Evolutionary conservation across 352 stramenopile species (phyloP).

Genomic region (Thraustotheca clavata): DNA sequence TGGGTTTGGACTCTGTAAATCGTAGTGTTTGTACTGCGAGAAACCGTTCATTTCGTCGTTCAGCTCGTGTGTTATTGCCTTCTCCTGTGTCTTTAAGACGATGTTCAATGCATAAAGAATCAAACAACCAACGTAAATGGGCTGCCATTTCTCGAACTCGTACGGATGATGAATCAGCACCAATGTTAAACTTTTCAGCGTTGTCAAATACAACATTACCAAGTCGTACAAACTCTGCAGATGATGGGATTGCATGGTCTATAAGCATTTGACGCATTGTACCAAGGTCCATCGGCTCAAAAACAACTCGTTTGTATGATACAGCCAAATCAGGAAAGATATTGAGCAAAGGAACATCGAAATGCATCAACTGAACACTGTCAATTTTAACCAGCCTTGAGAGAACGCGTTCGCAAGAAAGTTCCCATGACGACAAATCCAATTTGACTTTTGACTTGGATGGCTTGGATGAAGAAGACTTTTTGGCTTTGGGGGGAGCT

Average conservation of each 20-base stretch:
- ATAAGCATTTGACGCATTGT: slow-evolving; percentile 62
- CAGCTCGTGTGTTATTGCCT: slow-evolving; percentile 33
- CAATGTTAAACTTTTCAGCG: slow-evolving; percentile 73
- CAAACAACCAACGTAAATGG: slow-evolving; percentile 78
- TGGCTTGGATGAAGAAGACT: not conserved
- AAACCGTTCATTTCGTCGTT: slow-evolving; percentile 30
- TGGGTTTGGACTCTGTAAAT: slow-evolving; percentile 54
- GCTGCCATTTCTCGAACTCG: slow-evolving; percentile 76
- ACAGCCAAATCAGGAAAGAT: slow-evolving; percentile 60
- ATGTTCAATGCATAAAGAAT: slow-evolving; percentile 65
- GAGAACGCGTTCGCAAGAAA: slow-evolving; percentile 51
- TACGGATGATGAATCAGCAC: slow-evolving; percentile 49
- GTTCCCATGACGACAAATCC: slow-evolving; percentile 66
- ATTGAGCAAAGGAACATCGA: slow-evolving; percentile 62
- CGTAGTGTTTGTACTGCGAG: slow-evolving; percentile 16
- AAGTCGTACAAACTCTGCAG: slow-evolving; percentile 57
- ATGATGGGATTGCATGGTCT: slow-evolving; percentile 32
- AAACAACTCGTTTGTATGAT: slow-evolving; percentile 57
- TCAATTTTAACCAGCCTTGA: slow-evolving; percentile 72
- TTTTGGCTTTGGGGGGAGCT: not conserved
- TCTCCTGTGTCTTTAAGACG: slow-evolving; percentile 25
- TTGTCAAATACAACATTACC: slow-evolving; percentile 74
- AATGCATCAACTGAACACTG: slow-evolving; percentile 69
- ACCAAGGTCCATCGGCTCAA: slow-evolving; percentile 71
- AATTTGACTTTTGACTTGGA: slow-evolving; percentile 19